Base-by-base conservation (phyloP, 768 basidiomycete species). In the Pleurotus giganteus region DNA sequence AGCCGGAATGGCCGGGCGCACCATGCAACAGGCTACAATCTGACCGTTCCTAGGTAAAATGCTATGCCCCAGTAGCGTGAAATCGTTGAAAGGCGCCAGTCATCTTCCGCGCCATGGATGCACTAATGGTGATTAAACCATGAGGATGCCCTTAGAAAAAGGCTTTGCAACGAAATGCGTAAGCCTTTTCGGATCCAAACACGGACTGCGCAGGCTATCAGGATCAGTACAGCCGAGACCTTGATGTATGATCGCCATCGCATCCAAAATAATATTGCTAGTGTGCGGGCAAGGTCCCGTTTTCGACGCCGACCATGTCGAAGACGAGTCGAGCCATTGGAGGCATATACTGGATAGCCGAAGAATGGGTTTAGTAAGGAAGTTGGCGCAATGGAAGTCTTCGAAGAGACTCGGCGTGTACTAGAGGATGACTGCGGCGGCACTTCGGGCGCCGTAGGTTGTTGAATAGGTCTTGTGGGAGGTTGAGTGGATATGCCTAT, bases 301-400 rank as follows among this genome's bases (percentile, higher is more conserved):
- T 85, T 86, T 51, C 88, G 80, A 54, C 81, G 79, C 29, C 84
- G 86, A 34, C 86, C 85, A 65, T 83, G 76, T 32, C 75, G 77
- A 58, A 87, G 73, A 13, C 71, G 67, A 47, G 77, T 70, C 13
- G 77, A 69, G n/a, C 68, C 70, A 47, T 53, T 68, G 54, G 64
- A 65, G 54, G 61, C 66, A 55, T 60, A 73, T 37, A 76, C 74
- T 4, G 88, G 86, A 63, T 91, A 90, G 3, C 89, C 89, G 58
- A 81, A 91, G 68, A 85, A 90, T 1, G 89, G 89, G 58, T 89
- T 91, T 36, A 81, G 69, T 32, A 71, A 64, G 24, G 88, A 89
- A 27, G 79, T 82, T 17, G 85, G 75, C 7, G 84, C 75, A 37
- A 83, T 66, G 66, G 69, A 66, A 52, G 55, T 49, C 54, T 66